Conservation (phyloP, 345 rosid species). For the Sapria himalayana region DNA sequence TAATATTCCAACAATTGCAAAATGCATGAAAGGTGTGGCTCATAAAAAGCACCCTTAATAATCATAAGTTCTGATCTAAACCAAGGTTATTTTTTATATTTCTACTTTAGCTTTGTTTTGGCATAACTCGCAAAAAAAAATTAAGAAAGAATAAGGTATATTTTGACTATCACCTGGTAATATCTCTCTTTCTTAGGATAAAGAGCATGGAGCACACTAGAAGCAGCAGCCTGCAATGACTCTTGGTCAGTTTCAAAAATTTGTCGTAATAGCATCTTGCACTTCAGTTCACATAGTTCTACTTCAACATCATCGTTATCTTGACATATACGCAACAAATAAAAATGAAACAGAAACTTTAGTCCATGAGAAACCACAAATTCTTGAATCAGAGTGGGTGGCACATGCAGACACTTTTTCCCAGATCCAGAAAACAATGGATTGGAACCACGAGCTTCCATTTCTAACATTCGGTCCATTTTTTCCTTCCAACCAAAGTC, state of each 20-base stretch:
- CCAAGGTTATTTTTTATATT: too few species aligned
- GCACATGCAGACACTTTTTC: conserved; percentile 43
- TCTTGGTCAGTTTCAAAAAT: conserved; percentile 88
- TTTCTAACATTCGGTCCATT: conserved; percentile 71
- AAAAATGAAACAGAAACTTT: conserved; percentile 54
- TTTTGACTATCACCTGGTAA: conserved; percentile 37
- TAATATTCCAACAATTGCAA: too few species aligned
- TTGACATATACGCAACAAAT: conserved; percentile 29
- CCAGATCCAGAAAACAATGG: conserved; percentile 39
- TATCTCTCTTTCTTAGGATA: conserved; percentile 65
- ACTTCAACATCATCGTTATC: conserved; percentile 15
- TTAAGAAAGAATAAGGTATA: too few species aligned
- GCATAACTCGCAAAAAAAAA: too few species aligned
- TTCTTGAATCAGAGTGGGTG: conserved; percentile 58
- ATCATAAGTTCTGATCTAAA: too few species aligned
- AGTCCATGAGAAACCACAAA: conserved; percentile 89
- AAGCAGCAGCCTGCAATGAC: conserved; percentile 78
- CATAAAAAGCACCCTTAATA: too few species aligned
- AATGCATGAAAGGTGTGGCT: too few species aligned
- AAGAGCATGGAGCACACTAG: conserved; percentile 65
- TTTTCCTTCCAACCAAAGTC: conserved; percentile 99
- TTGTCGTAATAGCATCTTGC: conserved; percentile 59
- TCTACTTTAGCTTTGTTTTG: too few species aligned
- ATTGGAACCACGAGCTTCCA: conserved; percentile 89
- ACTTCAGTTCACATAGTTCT: conserved; percentile 41